Conservation (phyloP, 306 rosid species). For the Ormosia semicastrata region DNA sequence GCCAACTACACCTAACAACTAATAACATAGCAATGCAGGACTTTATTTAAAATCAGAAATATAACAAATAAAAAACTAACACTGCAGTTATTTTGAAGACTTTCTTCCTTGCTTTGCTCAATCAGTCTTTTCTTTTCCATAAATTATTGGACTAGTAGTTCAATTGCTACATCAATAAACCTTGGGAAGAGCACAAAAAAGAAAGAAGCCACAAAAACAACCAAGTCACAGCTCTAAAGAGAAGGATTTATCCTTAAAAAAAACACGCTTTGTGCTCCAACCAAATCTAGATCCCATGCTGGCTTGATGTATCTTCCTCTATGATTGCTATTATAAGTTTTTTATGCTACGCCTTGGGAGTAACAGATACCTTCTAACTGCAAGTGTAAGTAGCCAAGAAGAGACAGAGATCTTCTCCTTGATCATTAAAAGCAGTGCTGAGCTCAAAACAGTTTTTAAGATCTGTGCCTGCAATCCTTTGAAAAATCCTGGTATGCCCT, state of each 20-base stretch:
- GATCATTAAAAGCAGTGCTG: conserved; percentile 97
- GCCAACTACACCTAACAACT: neutral
- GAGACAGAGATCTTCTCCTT: conserved; percentile 88
- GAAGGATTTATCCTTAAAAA: neutral
- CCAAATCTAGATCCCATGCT: conserved; percentile 19
- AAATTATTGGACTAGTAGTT: conserved; percentile 4
- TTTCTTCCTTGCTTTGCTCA: conserved; percentile 12
- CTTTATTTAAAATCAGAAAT: conserved; percentile 15
- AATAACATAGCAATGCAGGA: neutral
- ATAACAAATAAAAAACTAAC: conserved; percentile 5
- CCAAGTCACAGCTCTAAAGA: neutral
- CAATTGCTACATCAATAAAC: neutral
- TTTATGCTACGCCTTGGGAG: conserved; percentile 52
- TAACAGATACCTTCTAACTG: conserved; percentile 66
- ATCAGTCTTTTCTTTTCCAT: neutral
- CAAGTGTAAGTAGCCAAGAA: conserved; percentile 89
- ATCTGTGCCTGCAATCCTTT: conserved; percentile 97
- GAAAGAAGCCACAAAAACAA: conserved; percentile 13
- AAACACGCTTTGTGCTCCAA: conserved; percentile 11
- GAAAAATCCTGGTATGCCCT: conserved; percentile 81
- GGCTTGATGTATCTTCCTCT: conserved; percentile 26
- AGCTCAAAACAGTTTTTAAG: conserved; percentile 93
- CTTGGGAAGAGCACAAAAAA: conserved; percentile 8
- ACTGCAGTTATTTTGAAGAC: conserved; percentile 12
- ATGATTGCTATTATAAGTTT: conserved; percentile 1